Base-by-base conservation (phyloP, 2,329 filamentous ascomycete species). In the Atkinsonella hypoxylon region DNA sequence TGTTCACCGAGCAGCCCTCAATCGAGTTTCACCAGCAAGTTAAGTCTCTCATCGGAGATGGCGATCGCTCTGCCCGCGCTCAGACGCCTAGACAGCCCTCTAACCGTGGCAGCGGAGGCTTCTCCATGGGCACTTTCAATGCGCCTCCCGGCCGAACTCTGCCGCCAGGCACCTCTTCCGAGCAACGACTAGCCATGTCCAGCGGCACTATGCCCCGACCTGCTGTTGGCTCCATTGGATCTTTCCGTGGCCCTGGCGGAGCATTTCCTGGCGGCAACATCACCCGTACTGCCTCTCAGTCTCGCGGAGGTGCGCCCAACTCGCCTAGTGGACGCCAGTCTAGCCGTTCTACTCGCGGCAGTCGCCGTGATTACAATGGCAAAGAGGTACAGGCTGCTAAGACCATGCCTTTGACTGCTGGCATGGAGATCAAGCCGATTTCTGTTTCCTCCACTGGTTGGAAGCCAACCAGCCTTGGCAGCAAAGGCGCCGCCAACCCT, bases 1-100 rank as follows among this genome's bases (percentile, higher is more conserved):
- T 95, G 18, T 98, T 96, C 72, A 94, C 89, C 55, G 93, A 98
- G 74, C 94, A 96, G 71, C 93, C 93, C 13, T 95, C 89, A 0
- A 69, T 90, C 42, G 91, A 97, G 63, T 98, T 95, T 81, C 87
- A 94, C 63, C 77, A 84, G 57, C 90, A 93, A 62, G 83, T 98
- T 77, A 91, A 78, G 83, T 86, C 70, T 76, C 85, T 73, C 67
- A 83, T 98, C 57, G 91, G 91, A 52, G 90, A 95, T 57, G 82
- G 79, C 53, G 69, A 74, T 47, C 70, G 87, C 70, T 73, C 85
- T 67, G 67, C 82, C 64, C 56, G 59, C 3, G 54, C 82, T 67
- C 67, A 85, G 68, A 73, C 85, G 62, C 72, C 78, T 51, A 69
- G 73, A 63, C 71, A 76, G 58, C 67, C 66, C 58, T 81, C 77